Evolutionary conservation across 1,139 yeast species (phyloP).

Genomic region (Torulaspora pretoriensis): DNA sequence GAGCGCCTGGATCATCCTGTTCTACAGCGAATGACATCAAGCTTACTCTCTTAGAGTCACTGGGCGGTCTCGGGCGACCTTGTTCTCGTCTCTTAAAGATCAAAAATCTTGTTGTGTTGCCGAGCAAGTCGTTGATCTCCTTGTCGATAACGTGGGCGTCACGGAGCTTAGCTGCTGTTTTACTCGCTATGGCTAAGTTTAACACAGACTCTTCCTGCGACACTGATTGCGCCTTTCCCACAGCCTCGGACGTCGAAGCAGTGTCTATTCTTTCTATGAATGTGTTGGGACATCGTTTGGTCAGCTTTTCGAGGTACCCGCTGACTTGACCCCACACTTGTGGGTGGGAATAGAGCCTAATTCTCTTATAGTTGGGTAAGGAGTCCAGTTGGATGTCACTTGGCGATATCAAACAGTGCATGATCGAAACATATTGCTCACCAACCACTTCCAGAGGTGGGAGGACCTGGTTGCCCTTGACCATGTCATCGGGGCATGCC

Average conservation of each 20-base stretch:
- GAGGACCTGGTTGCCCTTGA: slow-evolving; percentile 18
- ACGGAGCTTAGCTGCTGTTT: slow-evolving; percentile 62
- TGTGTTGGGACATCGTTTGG: slow-evolving; percentile 36
- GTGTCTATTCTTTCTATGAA: slow-evolving; percentile 55
- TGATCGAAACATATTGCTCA: slow-evolving; percentile 78
- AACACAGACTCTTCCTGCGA: slow-evolving; percentile 34
- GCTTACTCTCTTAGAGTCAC: slow-evolving; percentile 39
- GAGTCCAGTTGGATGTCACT: slow-evolving; percentile 30
- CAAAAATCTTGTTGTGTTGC: slow-evolving; percentile 82
- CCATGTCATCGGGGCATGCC: slow-evolving; percentile 11
- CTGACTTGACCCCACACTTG: slow-evolving; percentile 96
- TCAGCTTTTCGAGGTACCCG: slow-evolving; percentile 52
- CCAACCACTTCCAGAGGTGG: slow-evolving; percentile 52
- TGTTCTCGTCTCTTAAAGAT: slow-evolving; percentile 42
- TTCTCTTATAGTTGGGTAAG: slow-evolving; percentile 42
- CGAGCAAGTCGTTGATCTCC: slow-evolving; percentile 63
- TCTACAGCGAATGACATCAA: slow-evolving; percentile 63
- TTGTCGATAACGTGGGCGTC: slow-evolving; percentile 52
- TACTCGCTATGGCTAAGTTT: slow-evolving; percentile 55
- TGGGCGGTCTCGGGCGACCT: background rate
- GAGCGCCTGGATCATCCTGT: slow-evolving; percentile 69
- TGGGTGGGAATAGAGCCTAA: slow-evolving; percentile 80
- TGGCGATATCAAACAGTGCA: slow-evolving; percentile 66
- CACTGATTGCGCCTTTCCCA: slow-evolving; percentile 39
- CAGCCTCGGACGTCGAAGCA: slow-evolving; percentile 81